Evolutionary conservation across 768 basidiomycete species (phyloP).

Genomic region (Cystoderma amianthinum): DNA sequence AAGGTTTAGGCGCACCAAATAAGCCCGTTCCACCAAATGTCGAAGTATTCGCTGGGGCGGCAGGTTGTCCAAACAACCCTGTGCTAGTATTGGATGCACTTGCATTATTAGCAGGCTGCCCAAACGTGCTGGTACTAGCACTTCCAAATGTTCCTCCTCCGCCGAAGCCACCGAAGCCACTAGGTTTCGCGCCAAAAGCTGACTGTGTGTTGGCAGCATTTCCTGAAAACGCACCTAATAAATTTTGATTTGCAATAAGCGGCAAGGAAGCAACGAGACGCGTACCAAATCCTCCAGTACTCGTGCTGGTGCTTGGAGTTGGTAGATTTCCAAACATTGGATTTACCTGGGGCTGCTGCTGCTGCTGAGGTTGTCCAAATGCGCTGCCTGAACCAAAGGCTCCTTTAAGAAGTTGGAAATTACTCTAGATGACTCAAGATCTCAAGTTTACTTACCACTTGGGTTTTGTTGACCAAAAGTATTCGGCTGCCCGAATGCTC

Average conservation of each 20-base stretch:
- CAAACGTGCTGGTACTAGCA: constrained; percentile 31
- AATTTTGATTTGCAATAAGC: constrained; percentile 11
- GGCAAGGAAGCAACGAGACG: constrained; percentile 12
- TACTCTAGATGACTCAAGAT: background rate
- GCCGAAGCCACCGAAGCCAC: constrained; percentile 75
- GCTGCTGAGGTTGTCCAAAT: constrained; percentile 56
- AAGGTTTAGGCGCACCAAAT: constrained; percentile 45
- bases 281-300: constrained; percentile 37
- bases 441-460: background rate
- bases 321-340: constrained; percentile 75
- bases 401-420: constrained; percentile 21
- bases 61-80: constrained; percentile 34
- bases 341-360: constrained; percentile 58
- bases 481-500: constrained; percentile 16
- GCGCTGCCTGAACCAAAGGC: constrained; percentile 49
- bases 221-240: constrained; percentile 39
- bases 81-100: constrained; percentile 16
- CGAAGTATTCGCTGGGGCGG: constrained; percentile 20
- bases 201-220: constrained; percentile 28
- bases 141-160: constrained; percentile 53
- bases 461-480: constrained; percentile 14
- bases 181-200: constrained; percentile 66
- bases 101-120: constrained; percentile 21
- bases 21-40: constrained; percentile 33
- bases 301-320: constrained; percentile 21